These are phyloP conservation scores for Boletus rubescentipes DNA, from an alignment of 768 basidiomycete species.

Conservation along the genomic window DNA sequence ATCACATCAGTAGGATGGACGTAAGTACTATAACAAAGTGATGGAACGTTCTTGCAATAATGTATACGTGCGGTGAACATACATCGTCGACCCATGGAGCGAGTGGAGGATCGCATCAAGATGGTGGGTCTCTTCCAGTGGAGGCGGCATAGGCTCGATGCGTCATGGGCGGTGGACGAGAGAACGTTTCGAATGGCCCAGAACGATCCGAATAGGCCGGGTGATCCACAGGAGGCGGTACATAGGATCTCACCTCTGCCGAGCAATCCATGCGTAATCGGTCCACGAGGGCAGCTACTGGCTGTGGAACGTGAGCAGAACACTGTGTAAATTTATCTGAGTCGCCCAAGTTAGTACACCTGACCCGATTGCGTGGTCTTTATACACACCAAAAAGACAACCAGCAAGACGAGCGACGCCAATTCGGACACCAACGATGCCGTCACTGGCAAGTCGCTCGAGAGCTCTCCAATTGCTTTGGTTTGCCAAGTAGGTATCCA, in stretches of 20 bases:
- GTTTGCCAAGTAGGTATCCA: constrained; percentile 39
- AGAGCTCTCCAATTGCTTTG: constrained; percentile 52
- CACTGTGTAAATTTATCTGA: constrained; percentile 16
- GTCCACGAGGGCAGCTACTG: constrained; percentile 41
- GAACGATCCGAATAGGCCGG: constrained; percentile 10
- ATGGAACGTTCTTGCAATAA: constrained; percentile 17
- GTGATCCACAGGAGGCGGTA: constrained; percentile 35
- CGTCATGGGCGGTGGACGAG: constrained; percentile 35
- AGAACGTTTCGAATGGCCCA: constrained; percentile 36
- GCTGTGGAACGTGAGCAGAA: constrained; percentile 29
- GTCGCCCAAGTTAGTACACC: constrained; percentile 4
- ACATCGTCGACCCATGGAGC: not conserved
- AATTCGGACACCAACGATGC: constrained; percentile 82
- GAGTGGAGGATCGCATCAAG: constrained; percentile 5
- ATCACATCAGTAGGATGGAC: constrained; percentile 17
- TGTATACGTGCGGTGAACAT: constrained; percentile 12
- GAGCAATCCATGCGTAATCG: constrained; percentile 56
- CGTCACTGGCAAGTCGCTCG: constrained; percentile 56
- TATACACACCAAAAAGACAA: constrained; percentile 50
- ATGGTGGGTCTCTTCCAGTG: constrained; percentile 7
- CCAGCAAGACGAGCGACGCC: constrained; percentile 76
- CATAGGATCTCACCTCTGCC: constrained; percentile 61
- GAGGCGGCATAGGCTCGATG: not conserved
- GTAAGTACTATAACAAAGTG: constrained; percentile 21
- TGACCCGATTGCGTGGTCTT: not conserved